Conservation (phyloP, 805 yeast genomes). For the Blastobotrys americana region DNA sequence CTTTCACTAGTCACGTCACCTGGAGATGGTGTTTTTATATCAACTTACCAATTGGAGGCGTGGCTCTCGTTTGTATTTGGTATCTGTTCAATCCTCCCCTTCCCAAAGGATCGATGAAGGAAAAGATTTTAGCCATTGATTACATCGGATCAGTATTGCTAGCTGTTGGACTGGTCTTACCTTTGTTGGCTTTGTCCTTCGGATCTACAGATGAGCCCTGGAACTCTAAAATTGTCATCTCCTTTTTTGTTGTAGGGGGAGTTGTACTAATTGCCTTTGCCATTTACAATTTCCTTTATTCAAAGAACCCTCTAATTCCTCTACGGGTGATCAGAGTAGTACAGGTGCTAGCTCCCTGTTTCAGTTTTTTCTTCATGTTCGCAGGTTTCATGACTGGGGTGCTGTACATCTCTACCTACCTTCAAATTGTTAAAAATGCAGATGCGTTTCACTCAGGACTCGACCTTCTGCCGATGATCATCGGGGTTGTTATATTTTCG, state of each 20-base stretch:
- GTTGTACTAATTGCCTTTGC: constrained; percentile 34
- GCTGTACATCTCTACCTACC: constrained; percentile 43
- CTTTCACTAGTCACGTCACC: constrained; percentile 47
- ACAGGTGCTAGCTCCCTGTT: constrained; percentile 23
- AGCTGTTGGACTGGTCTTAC: constrained; percentile 17
- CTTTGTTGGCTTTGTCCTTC: constrained; percentile 11
- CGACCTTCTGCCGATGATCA: constrained; percentile 37
- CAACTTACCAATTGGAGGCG: constrained; percentile 59
- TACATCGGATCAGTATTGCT: constrained; percentile 42
- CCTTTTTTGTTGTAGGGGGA: constrained; percentile 33
- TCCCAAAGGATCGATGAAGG: constrained; percentile 34
- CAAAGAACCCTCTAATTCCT: constrained; percentile 30
- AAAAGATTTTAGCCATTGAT: constrained; percentile 40
- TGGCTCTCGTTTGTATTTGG: constrained; percentile 35
- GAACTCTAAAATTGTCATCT: constrained; percentile 10
- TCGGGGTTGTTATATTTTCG: constrained; percentile 37
- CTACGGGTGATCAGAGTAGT: constrained; percentile 6
- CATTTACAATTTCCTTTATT: constrained; percentile 32
- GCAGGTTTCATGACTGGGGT: constrained; percentile 39
- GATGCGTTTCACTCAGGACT: constrained; percentile 35
- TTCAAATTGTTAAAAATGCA: constrained; percentile 38
- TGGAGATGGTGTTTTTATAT: constrained; percentile 77
- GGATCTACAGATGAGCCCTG: constrained; percentile 12
- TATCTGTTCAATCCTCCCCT: constrained; percentile 42
- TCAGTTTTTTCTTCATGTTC: constrained; percentile 41